Base-by-base conservation (phyloP, 164 flowering plant species). In the Cinnamomum chago region DNA sequence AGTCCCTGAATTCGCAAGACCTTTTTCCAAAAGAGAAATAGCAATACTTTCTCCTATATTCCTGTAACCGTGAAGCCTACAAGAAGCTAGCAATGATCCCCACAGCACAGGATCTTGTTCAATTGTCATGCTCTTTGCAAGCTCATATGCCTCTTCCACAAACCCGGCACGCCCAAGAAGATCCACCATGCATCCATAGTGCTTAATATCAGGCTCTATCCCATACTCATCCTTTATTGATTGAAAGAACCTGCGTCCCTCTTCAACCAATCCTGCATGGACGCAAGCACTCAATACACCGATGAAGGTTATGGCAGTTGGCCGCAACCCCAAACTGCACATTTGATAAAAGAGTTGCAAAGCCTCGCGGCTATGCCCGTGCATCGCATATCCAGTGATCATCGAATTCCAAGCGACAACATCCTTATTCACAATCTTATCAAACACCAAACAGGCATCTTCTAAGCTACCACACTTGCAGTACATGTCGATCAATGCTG, bases 101-200 rank as follows among this genome's bases (percentile, higher is more conserved):
- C 89, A 90, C 12, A 92, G 33, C 47, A 90, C 84, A 17, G 84
- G 80, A 76, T 92, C 91, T 0, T 92, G 81, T 3, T 87, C 87
- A 20, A 84, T 83, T 1, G 70, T 58, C 92, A 91, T 87, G 77
- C 58, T 76, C 78, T 79, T 88, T 14, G 88, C 84, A 55, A 94
- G 88, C 24, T 84, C 80, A 71, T 88, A 90, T 3, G 96, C 93
- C 76, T 88, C 89, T 25, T 94, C 85, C 28, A 90, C 62, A 18
- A 79, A 72, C 62, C 97, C 91, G 3, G 93, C 92, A 17, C 92
- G 90, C 40, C 95, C 86, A 2, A 94, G 89, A 58, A 94, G 94
- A 83, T 92, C 89, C 2, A 94, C 90, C 92, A 94, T 88, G 70
- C 98, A 94, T 3, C 95, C 97, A 73, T 90, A 94, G 80, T 94